A percentile compares a stretch with the other conserved stretches of the same genome.
Conservation (phyloP, 805 yeast species). For the Tetrapisispora phaffii region DNA sequence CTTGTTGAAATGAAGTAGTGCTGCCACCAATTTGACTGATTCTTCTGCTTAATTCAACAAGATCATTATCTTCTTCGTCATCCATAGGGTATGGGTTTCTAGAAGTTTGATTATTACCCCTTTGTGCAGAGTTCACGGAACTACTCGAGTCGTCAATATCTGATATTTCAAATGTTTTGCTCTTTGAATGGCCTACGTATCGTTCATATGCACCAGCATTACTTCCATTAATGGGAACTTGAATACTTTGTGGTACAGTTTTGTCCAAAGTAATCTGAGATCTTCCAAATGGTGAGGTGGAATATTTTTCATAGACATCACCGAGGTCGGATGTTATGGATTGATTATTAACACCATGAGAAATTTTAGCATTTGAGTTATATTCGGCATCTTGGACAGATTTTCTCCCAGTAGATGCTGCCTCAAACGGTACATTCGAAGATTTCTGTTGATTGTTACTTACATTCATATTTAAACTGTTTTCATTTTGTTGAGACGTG, state of each 20-base stretch:
- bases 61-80: conserved; percentile 7
- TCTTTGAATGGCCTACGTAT: conserved; percentile 16
- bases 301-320: conserved; percentile 11
- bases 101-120: conserved; percentile 5
- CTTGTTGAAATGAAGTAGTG: not conserved
- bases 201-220: conserved; percentile 16
- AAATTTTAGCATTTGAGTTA: not conserved
- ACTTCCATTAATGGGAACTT: not conserved
- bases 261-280: conserved; percentile 1
- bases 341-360: not conserved
- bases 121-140: conserved; percentile 8
- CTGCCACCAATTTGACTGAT: conserved; percentile 14
- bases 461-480: not conserved
- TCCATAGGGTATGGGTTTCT: conserved; percentile 4
- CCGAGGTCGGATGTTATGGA: conserved; percentile 7
- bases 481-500: not conserved
- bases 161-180: conserved; percentile 17
- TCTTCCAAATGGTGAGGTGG: conserved; percentile 7
- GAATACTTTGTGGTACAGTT: not conserved
- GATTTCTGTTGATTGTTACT: not conserved
- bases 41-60: conserved; percentile 14
- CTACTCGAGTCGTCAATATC: conserved; percentile 18
- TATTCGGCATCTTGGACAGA: not conserved
- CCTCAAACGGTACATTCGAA: not conserved
- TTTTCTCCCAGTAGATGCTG: not conserved